Conservation (phyloP, 2,329 filamentous ascomycete genomes). For the Paradendryphiella salina region DNA sequence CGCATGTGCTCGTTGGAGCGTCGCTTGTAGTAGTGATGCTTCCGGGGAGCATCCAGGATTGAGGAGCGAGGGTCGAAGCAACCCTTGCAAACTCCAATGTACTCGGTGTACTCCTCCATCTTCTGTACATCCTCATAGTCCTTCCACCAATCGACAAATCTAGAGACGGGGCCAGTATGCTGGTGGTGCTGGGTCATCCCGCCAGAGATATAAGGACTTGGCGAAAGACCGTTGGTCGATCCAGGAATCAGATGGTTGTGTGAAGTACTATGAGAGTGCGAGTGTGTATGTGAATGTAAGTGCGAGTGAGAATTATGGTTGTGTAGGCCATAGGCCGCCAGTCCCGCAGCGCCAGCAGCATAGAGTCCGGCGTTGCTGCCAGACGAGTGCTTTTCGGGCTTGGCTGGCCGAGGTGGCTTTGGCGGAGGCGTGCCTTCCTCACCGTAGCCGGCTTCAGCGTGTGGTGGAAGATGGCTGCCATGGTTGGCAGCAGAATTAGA, state of each 20-base stretch:
- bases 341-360: slow-evolving; percentile 52
- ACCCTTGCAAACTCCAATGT: slow-evolving; percentile 66
- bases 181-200: slow-evolving; percentile 55
- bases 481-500: slow-evolving; percentile 38
- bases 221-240: slow-evolving; percentile 28
- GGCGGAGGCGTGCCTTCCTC: slow-evolving; percentile 33
- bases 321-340: slow-evolving; percentile 53
- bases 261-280: slow-evolving; percentile 23
- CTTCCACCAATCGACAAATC: slow-evolving; percentile 64
- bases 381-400: slow-evolving; percentile 51
- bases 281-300: slow-evolving; percentile 36
- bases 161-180: slow-evolving; percentile 60
- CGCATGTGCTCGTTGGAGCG: slow-evolving; percentile 51
- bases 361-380: slow-evolving; percentile 51
- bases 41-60: slow-evolving; percentile 61
- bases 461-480: slow-evolving; percentile 38
- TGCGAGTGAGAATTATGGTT: slow-evolving; percentile 44
- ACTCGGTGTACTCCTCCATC: slow-evolving; percentile 70
- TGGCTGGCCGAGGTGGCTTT: slow-evolving; percentile 44
- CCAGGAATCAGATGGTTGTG: slow-evolving; percentile 37
- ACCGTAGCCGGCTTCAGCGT: slow-evolving; percentile 25
- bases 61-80: slow-evolving; percentile 65
- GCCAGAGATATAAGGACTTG: slow-evolving; percentile 34
- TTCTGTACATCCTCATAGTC: slow-evolving; percentile 66
- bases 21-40: slow-evolving; percentile 58